Evolutionary conservation across 1,284 basidiomycete genomes (phyloP), one percentile per base, ranked within the genome.

Genomic region (Filobasidium uniguttulatum): DNA sequence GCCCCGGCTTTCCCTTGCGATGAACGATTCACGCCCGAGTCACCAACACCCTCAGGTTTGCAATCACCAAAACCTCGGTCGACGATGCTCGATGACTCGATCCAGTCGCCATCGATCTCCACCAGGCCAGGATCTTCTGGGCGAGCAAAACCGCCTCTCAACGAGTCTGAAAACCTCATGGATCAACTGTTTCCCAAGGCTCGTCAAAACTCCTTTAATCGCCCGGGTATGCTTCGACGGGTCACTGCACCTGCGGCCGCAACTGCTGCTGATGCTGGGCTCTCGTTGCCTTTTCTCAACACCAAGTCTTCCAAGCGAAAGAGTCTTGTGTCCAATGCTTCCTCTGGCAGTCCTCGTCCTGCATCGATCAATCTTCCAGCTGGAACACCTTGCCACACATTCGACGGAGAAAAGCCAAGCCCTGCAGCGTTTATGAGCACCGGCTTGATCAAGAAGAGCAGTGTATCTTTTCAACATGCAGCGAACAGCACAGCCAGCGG

Each of bases 361-460:
- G 26, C 40, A 3, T 15, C 26, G 14, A 12, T 15, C 20, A 12
- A 43, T 26, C 20, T 29, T 14, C 23, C 26, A 12, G 26, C 40
- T 14, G 50, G 45, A 19, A 52, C 50, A 19, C 45, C 50, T 4
- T 26, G 34, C 17, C 45, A 52, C 29, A 36, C 50, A 1, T 68
- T 70, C 40, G 61, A 55, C 6, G 60, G 64, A 31, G 59, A 64
- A 50, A 62, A 59, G 41, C 68, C 68, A 2, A 66, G 64, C 17
- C 67, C 68, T 0, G 63, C 65, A 1, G 68, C 67, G 2, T 70
- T 70, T 36, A 62, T 61, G 7, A 66, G 65, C 8, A 63, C 65
- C 1, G 68, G 68, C 0, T 52, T 70, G 19, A 58, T 66, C 33
- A 68, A 68, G 58, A 70, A 70, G 53, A 60, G 60, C 28, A 64